Conservation (phyloP, 2,329 filamentous ascomycete genomes). For the Seiridium cupressi region DNA sequence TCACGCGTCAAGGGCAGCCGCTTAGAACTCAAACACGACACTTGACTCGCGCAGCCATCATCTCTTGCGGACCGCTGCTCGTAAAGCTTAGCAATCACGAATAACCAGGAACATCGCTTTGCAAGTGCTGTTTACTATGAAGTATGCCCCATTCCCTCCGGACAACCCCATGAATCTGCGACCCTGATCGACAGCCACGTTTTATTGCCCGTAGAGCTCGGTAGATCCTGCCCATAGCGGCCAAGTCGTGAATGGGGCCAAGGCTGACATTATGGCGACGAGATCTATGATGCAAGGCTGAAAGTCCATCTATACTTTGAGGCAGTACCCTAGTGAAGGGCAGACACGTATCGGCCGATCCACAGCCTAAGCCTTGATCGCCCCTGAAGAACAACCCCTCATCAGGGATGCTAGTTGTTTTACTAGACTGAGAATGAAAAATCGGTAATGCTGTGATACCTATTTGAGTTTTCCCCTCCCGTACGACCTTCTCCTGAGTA, state of each 20-base stretch:
- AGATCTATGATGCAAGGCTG: not conserved
- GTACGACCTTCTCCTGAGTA: too few species aligned
- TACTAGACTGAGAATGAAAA: too few species aligned
- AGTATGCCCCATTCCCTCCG: not conserved
- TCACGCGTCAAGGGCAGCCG: too few species aligned
- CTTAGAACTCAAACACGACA: too few species aligned
- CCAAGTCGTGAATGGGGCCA: too few species aligned
- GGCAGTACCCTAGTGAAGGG: not conserved
- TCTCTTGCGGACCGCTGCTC: not conserved
- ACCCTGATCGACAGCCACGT: not conserved
- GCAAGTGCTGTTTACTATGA: not conserved
- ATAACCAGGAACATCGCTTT: not conserved
- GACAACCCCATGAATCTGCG: not conserved
- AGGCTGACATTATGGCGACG: too few species aligned
- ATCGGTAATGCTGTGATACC: too few species aligned
- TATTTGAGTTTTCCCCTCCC: too few species aligned
- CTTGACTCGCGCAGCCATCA: not conserved
- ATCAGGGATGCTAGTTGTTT: not conserved
- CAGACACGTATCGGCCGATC: not conserved
- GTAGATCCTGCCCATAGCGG: not conserved
- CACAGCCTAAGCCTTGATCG: not conserved
- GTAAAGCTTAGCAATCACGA: not conserved
- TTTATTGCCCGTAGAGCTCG: not conserved
- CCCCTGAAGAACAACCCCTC: not conserved
- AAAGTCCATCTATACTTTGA: not conserved